Base-by-base conservation (phyloP, 768 basidiomycete genomes). In the Panaeolus papilionaceus region DNA sequence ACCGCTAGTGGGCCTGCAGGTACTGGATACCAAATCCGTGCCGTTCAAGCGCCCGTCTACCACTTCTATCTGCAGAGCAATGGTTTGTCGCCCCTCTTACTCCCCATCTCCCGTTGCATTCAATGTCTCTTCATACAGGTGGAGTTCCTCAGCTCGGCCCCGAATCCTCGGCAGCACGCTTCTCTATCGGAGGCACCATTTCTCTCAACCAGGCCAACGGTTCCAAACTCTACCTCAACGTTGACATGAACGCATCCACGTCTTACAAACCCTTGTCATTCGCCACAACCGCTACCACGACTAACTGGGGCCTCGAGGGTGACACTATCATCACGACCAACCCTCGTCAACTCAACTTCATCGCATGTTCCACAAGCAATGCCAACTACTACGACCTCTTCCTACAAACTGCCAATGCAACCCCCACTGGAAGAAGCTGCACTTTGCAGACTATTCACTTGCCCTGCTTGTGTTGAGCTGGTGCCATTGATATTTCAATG, bases 321-420 rank as follows among this genome's bases (percentile, higher is more conserved):
- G 87, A 88, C 69, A 86, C 87, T 14, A 87, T 88, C 72, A 85
- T 88, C 72, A 86, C 82, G 28, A 85, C 83, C 5, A 75, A 72
- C 66, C 86, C 85, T 23, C 76, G 85, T 40, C 82, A 85, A 74
- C 79, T 86, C 64, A 88, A 87, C 74, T 88, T 87, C 77, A 74
- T 87, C 28, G 85, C 84, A 8, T 88, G 86, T 71, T 71, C 82
- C 16, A 83, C 83, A 28, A 82, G 72, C 69, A 77, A 77, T 38
- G 58, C 82, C 4, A 77, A 76, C 10, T 76, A 82, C 65, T 88
- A 83, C 69, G 75, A 81, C 65, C 71, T 88, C 6, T 87, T 82
- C 74, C 72, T 88, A 64, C 86, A 87, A 72, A 79, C 78, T 12
- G 85, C 84, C 23, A 87, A 85, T 68, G 84, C 85, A 65, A 76